Base-by-base conservation (phyloP, 441 rosid species). In the Flueggea neowawraea region DNA sequence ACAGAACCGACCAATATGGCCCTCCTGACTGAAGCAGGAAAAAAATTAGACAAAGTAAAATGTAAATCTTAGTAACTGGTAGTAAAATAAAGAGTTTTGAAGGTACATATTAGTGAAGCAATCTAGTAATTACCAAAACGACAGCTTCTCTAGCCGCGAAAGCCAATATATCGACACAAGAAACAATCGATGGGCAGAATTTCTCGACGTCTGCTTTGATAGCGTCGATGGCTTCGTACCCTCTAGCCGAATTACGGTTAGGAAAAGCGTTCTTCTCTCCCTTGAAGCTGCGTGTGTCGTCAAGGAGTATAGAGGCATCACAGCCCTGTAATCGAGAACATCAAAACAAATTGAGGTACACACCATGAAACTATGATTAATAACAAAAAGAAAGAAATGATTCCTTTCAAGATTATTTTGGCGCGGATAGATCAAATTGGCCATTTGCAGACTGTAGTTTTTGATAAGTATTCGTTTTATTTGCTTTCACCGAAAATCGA, bases 121-220 rank as follows among this genome's bases (percentile, higher is more conserved):
- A 64, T 4, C 14, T 32, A 16, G 9, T 10, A 47, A 56, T 70
- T 78, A 85, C 88, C 16, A 67, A 22, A 16, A 73, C 67, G 12
- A 85, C 84, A 16, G 90, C 76, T 65, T 82, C 90, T 15, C 89
- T 71, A 13, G 90, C 89, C 1, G 84, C 77, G 57, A 81, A 69
- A 31, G 87, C 72, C 12, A 78, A 31, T 6, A 84, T 80, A 65
- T 87, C 94, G 32, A 81, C 80, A 64, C 88, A 87, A 8, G 94
- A 84, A 67, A 87, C 90, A 44, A 79, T 70, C 0, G 68, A 72
- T 0, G 90, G 86, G 66, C 94, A 87, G 33, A 69, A 48, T 16
- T 33, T 66, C 67, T 87, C 94, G 28, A 87, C 49, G 31, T 82
- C 64, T 49, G 77, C 54, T 69, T 87, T 87, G 52, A 85, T 74